Evolutionary conservation across 169 alveolate genomes (phyloP).

Genomic region (Cryptosporidium felis): DNA sequence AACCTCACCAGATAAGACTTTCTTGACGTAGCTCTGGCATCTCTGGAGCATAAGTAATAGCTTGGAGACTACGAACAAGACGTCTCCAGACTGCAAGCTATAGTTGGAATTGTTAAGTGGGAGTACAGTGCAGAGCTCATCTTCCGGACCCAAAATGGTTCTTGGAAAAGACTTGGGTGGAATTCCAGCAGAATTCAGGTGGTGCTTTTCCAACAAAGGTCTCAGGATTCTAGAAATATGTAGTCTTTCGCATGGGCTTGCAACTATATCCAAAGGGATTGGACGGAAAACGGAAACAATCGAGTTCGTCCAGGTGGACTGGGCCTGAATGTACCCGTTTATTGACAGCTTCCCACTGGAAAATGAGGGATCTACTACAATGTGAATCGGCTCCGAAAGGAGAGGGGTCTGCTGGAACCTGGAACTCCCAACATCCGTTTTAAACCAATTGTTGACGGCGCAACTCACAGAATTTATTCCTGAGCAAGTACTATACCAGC

Average conservation of each 20-base stretch:
- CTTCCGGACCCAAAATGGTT: conserved; percentile 65
- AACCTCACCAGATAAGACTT: conserved; percentile 18
- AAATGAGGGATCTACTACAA: conserved; percentile 88
- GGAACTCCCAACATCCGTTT: conserved; percentile 81
- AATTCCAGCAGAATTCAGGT: conserved; percentile 45
- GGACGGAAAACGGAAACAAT: conserved; percentile 35
- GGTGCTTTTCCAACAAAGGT: conserved; percentile 62
- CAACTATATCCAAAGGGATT: conserved; percentile 52
- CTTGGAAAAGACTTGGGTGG: conserved; percentile 59
- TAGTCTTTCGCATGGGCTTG: conserved; percentile 52
- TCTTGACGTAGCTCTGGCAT: conserved; percentile 37
- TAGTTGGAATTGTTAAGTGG: conserved; percentile 26
- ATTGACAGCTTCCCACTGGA: conserved; percentile 85
- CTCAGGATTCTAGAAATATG: conserved; percentile 30
- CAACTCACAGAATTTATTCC: conserved; percentile 89
- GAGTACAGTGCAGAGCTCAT: conserved; percentile 53
- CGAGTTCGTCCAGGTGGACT: conserved; percentile 37
- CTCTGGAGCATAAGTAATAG: conserved; percentile 41
- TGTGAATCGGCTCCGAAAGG: conserved; percentile 88
- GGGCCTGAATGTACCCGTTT: conserved; percentile 75
- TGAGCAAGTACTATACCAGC: conserved; percentile 90
- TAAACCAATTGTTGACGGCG: conserved; percentile 92
- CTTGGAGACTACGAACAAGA: conserved; percentile 10
- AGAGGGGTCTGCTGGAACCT: conserved; percentile 88
- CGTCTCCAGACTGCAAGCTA: conserved; percentile 6